A percentile compares a stretch with the other conserved stretches of the same genome.
Evolutionary conservation across 371 early-diverging fungal genomes (phyloP).

Genomic region (Mortierella sp.): DNA sequence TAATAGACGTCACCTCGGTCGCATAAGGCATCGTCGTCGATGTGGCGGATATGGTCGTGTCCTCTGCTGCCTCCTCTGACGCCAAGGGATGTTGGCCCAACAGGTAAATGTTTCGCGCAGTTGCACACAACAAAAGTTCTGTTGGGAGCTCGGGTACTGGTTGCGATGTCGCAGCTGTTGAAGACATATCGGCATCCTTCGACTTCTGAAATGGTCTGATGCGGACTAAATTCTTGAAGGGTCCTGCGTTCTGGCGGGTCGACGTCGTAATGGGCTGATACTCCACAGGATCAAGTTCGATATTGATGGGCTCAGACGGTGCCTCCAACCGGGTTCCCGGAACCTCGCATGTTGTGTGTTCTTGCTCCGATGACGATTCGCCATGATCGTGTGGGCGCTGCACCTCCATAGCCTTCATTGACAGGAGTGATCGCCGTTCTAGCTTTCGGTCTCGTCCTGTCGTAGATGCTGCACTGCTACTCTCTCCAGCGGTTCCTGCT

Average conservation of each 20-base stretch:
- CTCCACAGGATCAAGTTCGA: not conserved
- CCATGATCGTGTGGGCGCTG: conserved; percentile 13
- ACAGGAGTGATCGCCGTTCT: conserved; percentile 3
- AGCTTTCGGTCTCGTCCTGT: not conserved
- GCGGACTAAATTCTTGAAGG: not conserved
- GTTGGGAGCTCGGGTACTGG: conserved; percentile 15
- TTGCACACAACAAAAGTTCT: conserved; percentile 36
- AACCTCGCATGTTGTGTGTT: not conserved
- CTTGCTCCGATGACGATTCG: conserved; percentile 41
- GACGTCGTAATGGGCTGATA: not conserved
- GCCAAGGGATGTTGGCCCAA: conserved; percentile 22
- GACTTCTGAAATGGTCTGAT: not conserved
- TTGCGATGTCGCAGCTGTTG: not conserved
- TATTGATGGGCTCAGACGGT: not conserved
- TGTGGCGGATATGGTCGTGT: not conserved
- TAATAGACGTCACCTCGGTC: conserved; percentile 2
- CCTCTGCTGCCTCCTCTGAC: not conserved
- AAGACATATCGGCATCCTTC: too few relatives aligned
- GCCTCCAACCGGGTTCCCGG: not conserved
- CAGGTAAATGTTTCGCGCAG: conserved; percentile 45
- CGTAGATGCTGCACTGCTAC: conserved; percentile 7
- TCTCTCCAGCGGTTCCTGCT: conserved; percentile 33
- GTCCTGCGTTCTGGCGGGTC: conserved; percentile 11
- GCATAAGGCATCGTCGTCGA: not conserved
- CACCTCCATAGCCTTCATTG: not conserved